Base-by-base conservation (phyloP, 768 basidiomycete genomes). In the Crassisporium funariophilum region DNA sequence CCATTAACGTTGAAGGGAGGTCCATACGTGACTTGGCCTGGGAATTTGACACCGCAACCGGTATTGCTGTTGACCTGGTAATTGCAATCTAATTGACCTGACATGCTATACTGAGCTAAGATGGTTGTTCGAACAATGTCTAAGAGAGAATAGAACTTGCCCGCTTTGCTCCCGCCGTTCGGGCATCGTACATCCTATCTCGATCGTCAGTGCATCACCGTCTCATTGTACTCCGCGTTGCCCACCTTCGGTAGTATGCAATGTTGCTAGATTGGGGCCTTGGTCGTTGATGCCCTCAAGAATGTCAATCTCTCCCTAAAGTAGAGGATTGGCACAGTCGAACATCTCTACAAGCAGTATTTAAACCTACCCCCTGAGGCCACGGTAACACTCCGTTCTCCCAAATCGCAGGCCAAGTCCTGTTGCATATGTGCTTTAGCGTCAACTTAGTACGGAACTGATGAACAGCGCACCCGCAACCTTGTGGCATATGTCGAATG, bases 281-380 rank as follows among this genome's bases (percentile, higher is more conserved):
- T 74, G 68, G 53, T 82, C 68, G 56, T 86, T 86, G 10, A 84
- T 77, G 35, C 81, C 79, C 55, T 82, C 79, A 15, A 81, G 52
- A 24, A 82, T 77, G 55, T 82, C 75, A 16, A 75, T 63, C 46
- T 75, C 69, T 10, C 76, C 76, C 70, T 75, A 49, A 19, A 53
- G 44, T 12, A 40, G 33, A 27, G 27, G 22, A 10, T 34, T 12
- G 19, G 5, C 13, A 23, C 6, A 43, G 19, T 35, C 12, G 27
- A 33, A 11, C 8, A 21, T 20, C 34, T 2, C 34, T 27, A 15
- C 4, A 16, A 34, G 6, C 12, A 39, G 17, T n/a, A n/a, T n/a
- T n/a, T n/a, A 12, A 6, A 44, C 58, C 5, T 38, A 65, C 69
- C 21, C 59, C 59, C 37, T 59, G 55, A 13, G 67, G 68, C 60